Evolutionary conservation across 306 rosid genomes (phyloP).

Genomic region (Quercus dentata): DNA sequence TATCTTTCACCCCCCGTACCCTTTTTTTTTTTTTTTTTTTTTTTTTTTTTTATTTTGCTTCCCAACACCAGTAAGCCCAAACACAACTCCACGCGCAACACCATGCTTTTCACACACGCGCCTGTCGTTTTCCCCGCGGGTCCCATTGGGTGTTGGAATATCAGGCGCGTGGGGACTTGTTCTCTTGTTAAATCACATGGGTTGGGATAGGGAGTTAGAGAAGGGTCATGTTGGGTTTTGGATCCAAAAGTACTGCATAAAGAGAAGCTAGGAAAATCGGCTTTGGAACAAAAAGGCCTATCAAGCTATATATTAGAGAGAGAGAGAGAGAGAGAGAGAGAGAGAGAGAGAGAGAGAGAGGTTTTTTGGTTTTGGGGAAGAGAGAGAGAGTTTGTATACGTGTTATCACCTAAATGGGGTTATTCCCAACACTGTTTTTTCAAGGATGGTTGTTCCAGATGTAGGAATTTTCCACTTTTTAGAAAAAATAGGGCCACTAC

Average conservation of each 20-base stretch:
- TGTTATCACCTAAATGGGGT: background rate
- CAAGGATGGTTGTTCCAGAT: slow-evolving; percentile 37
- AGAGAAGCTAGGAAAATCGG: background rate
- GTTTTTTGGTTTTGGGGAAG: background rate
- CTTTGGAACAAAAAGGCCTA: background rate
- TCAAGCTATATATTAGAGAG: background rate
- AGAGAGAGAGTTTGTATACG: background rate
- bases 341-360: background rate
- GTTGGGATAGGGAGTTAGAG: background rate
- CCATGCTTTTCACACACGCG: background rate
- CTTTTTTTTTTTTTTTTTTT: background rate
- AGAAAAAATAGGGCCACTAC: background rate
- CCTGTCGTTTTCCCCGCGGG: background rate
- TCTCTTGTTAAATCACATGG: background rate
- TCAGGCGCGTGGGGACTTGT: background rate
- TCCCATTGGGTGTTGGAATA: background rate
- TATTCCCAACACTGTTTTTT: slow-evolving; percentile 4
- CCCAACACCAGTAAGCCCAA: background rate
- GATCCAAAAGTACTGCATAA: background rate
- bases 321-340: background rate
- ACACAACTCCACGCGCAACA: background rate
- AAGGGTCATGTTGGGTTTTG: background rate
- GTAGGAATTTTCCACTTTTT: slow-evolving; percentile 6
- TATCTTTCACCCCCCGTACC: background rate
- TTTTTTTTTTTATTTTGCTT: too few species aligned